Conservation (phyloP, 306 rosid species). For the Glycine tomentella region DNA sequence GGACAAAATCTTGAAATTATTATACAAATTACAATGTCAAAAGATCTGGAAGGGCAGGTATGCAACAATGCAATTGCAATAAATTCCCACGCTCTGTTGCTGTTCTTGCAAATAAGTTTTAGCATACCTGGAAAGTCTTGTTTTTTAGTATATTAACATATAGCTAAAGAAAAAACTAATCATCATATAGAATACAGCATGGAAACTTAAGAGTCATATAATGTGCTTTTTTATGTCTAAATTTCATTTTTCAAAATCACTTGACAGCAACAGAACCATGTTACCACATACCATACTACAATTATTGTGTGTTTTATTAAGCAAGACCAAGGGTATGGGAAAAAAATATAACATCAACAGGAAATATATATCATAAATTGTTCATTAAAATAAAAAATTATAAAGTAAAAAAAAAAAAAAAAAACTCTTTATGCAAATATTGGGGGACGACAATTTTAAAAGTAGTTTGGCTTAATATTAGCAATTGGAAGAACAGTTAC, state of each 20-base stretch:
- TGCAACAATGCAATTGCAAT: background rate
- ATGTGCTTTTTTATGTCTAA: background rate
- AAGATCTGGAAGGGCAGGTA: background rate
- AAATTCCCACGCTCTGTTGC: background rate
- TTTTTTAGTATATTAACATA: background rate
- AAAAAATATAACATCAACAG: background rate
- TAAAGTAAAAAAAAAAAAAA: background rate
- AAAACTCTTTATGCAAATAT: background rate
- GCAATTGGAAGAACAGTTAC: background rate
- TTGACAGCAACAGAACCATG: background rate
- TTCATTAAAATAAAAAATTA: background rate
- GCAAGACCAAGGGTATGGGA: background rate
- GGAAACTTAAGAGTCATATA: background rate
- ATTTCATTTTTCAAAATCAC: background rate
- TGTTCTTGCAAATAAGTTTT: conserved; percentile 6
- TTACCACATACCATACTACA: conserved; percentile 2
- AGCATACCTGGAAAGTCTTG: background rate
- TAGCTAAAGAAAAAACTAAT: background rate
- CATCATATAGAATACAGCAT: background rate
- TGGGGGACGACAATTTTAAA: background rate
- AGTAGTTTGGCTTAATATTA: conserved; percentile 8
- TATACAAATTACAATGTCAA: background rate
- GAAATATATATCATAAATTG: background rate
- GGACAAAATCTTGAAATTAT: background rate
- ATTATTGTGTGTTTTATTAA: background rate